phyloP scores from a whole-genome alignment of 345 rosid genomes.

The Gossypium mustelinum region DNA sequence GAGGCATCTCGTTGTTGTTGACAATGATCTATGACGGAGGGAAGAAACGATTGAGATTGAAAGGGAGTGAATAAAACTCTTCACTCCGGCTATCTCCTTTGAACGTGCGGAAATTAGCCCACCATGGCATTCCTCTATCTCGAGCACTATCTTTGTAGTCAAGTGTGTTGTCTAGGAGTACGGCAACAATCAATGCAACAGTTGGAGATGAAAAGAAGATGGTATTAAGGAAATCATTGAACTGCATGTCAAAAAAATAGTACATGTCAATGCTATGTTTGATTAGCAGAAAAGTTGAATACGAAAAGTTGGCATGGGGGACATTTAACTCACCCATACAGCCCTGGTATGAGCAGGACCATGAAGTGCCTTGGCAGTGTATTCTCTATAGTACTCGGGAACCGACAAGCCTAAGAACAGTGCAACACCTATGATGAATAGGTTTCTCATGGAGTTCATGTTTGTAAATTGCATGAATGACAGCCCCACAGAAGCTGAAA shows the following conservation, averaged over 20 bases:
- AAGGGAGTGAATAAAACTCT: constrained; percentile 93
- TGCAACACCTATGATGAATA: constrained; percentile 78
- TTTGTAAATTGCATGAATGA: constrained; percentile 95
- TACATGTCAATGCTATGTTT: background rate
- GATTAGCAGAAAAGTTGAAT: background rate
- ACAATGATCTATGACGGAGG: constrained; percentile 64
- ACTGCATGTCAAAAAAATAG: constrained; percentile 38
- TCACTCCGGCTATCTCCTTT: constrained; percentile 86
- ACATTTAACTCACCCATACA: constrained; percentile 59
- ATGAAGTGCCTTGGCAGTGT: constrained; percentile 69
- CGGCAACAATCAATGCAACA: constrained; percentile 68
- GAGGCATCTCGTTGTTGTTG: constrained; percentile 1
- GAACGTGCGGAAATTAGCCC: constrained; percentile 83
- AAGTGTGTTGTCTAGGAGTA: constrained; percentile 87
- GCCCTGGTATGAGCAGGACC: constrained; percentile 90
- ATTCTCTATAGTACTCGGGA: constrained; percentile 86
- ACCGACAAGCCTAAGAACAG: constrained; percentile 84
- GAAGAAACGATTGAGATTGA: constrained; percentile 92
- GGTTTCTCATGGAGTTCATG: constrained; percentile 97
- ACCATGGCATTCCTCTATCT: constrained; percentile 97
- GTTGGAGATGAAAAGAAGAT: constrained; percentile 90
- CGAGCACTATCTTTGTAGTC: constrained; percentile 80
- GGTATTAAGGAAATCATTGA: constrained; percentile 93
- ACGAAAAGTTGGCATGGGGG: background rate
- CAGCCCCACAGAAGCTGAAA: constrained; percentile 85